phyloP scores from a whole-genome alignment of 2,329 filamentous ascomycete genomes.

The Aspergillus versicolor region DNA sequence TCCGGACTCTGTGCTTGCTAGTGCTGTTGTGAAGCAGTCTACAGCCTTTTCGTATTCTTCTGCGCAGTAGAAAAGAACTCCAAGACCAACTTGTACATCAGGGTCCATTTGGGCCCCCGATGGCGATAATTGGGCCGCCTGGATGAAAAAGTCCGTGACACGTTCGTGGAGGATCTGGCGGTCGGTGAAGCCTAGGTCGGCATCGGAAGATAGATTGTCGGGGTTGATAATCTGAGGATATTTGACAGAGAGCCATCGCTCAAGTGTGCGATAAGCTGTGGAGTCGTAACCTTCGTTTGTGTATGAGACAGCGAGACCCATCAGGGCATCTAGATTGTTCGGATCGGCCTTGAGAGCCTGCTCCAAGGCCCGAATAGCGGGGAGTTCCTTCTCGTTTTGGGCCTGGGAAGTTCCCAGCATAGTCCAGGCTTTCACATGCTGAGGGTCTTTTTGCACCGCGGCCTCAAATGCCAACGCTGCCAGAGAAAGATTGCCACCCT shows the following conservation, averaged over 20 bases:
- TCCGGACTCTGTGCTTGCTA: slow-evolving; percentile 81
- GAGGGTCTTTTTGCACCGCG: slow-evolving; percentile 83
- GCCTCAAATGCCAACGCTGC: slow-evolving; percentile 95
- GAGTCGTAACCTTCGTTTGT: slow-evolving; percentile 99
- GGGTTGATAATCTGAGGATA: slow-evolving; percentile 81
- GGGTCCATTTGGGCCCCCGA: slow-evolving; percentile 96
- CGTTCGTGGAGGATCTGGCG: slow-evolving; percentile 84
- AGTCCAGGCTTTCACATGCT: slow-evolving; percentile 91
- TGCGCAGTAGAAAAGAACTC: slow-evolving; percentile 94
- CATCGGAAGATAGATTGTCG: slow-evolving; percentile 67
- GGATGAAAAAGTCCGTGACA: slow-evolving; percentile 86
- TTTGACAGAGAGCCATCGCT: slow-evolving; percentile 94
- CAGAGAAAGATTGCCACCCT: slow-evolving; percentile 89
- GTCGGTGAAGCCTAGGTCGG: slow-evolving; percentile 93
- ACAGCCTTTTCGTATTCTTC: slow-evolving; percentile 99
- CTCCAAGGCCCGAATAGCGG: slow-evolving; percentile 90
- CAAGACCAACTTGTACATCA: slow-evolving; percentile 94
- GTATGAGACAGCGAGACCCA: slow-evolving; percentile 94
- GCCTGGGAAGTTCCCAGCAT: slow-evolving; percentile 89
- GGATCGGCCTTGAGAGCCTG: slow-evolving; percentile 86
- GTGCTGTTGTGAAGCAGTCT: slow-evolving; percentile 92
- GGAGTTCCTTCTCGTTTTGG: slow-evolving; percentile 97
- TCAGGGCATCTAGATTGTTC: slow-evolving; percentile 81
- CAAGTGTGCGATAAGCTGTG: slow-evolving; percentile 91
- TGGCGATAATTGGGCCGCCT: slow-evolving; percentile 86